phyloP scores from a whole-genome alignment of 2,329 filamentous ascomycete genomes.

The Orbilia brochopaga region DNA sequence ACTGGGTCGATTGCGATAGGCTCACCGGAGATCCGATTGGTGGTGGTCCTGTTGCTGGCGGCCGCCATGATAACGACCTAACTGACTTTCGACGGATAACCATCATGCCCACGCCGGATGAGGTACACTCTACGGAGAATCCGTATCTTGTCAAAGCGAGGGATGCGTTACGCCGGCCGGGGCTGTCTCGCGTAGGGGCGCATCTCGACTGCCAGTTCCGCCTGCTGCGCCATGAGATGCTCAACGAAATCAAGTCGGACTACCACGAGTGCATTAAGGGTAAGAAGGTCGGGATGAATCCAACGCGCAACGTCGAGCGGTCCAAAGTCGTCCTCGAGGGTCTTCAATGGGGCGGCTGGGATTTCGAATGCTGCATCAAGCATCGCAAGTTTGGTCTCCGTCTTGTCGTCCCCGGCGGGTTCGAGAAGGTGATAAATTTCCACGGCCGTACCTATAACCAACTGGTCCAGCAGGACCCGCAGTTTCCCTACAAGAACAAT shows the following conservation, averaged over 20 bases:
- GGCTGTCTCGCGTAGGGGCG: slow-evolving; percentile 57
- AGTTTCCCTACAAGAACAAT: slow-evolving; percentile 65
- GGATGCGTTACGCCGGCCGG: slow-evolving; percentile 55
- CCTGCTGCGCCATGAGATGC: slow-evolving; percentile 73
- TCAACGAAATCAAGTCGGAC: slow-evolving; percentile 70
- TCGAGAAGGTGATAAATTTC: slow-evolving; percentile 54
- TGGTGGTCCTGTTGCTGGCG: slow-evolving; percentile 62
- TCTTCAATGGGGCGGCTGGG: slow-evolving; percentile 55
- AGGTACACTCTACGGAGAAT: slow-evolving; percentile 63
- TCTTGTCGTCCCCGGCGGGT: slow-evolving; percentile 60
- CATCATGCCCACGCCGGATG: slow-evolving; percentile 71
- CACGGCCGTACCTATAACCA: slow-evolving; percentile 57
- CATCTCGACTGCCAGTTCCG: slow-evolving; percentile 76
- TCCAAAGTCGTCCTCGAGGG: slow-evolving; percentile 58
- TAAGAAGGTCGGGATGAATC: slow-evolving; percentile 58
- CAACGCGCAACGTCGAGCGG: slow-evolving; percentile 58
- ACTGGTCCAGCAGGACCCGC: slow-evolving; percentile 60
- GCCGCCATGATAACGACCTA: slow-evolving; percentile 76
- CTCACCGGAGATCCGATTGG: not conserved
- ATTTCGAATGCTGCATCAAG: slow-evolving; percentile 59
- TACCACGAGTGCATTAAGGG: slow-evolving; percentile 62
- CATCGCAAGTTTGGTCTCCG: slow-evolving; percentile 46
- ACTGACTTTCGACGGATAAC: slow-evolving; percentile 66
- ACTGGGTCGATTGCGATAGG: slow-evolving; percentile 27
- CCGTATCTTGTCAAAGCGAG: slow-evolving; percentile 66